phyloP scores from a whole-genome alignment of 2,329 filamentous ascomycete species.

The Pseudocercospora cruenta region DNA sequence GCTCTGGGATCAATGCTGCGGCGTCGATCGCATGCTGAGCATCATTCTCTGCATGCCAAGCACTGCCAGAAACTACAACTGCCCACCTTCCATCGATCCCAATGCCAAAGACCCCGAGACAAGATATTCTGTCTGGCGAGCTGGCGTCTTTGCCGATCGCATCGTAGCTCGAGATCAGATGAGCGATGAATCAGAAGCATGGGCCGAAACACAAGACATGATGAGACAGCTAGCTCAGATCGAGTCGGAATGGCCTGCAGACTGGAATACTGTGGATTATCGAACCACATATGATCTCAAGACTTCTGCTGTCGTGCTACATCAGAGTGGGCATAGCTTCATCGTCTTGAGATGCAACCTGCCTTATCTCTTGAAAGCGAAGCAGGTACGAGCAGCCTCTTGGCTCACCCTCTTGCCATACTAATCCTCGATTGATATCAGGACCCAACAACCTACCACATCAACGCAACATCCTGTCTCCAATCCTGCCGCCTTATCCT shows the following conservation, averaged over 20 bases:
- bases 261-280: constrained; percentile 5
- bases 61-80: constrained; percentile 1
- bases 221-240: background rate
- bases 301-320: constrained; percentile 8
- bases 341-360: constrained; percentile 3
- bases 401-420: too few relatives aligned
- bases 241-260: background rate
- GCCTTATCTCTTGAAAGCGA: constrained; percentile 8
- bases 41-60: constrained; percentile 11
- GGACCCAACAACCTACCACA: background rate
- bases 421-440: too few relatives aligned
- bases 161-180: constrained; percentile 4
- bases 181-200: background rate
- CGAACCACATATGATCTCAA: constrained; percentile 9
- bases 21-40: constrained; percentile 11
- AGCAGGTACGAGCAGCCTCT: too few relatives aligned
- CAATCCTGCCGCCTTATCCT: constrained; percentile 11
- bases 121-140: background rate
- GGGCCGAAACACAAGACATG: background rate
- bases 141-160: constrained; percentile 1
- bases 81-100: background rate
- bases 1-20: constrained; percentile 22
- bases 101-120: constrained; percentile 3
- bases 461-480: constrained; percentile 5
- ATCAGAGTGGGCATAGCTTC: constrained; percentile 11